Evolutionary conservation across 805 yeast genomes (phyloP), one percentile per base, ranked within the genome.

Genomic region (Candida ficus): DNA sequence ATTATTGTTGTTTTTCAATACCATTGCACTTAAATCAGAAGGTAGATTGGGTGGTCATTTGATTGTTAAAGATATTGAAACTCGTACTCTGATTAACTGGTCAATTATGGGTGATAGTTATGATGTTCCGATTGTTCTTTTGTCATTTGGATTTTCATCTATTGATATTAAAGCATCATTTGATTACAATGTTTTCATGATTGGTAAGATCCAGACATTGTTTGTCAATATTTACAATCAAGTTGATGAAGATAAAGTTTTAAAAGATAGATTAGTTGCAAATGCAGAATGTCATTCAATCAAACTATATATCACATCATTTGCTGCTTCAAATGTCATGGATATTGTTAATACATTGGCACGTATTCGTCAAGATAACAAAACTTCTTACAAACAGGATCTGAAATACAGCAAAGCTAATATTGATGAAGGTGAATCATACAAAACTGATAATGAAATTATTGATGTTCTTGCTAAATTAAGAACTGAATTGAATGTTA

Each of bases 31-130:
- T 16, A 55, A 60, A 0, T 79, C 90, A 0, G 74, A 70, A 35
- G 99, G 99, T 5, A 73, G 99, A 44, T 64, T 93, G 12, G 84
- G 93, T 30, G 96, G 96, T 0, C 57, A 61, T 3, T 47, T 90
- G n/a, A 60, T 56, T 0, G 49, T 83, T 4, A 62, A 66, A 2
- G 70, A 75, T 30, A 60, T 80, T 2, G 64, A 73, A 38, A 58
- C 80, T 40, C 77, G 79, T 28, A 71, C 93, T 0, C 83, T 81
- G 0, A 78, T 89, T 12, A 71, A 76, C 26, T 91, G 96, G 95
- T 75, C 76, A 21, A 54, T 67, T 12, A 63, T 61, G 7, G 70
- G 70, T 14, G 62, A 64, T 4, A 54, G 64, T 5, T 60, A 70
- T 22, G 75, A 67, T 31, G 64, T 82, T 9, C 97, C 98, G 0